Base-by-base conservation (phyloP, 2,329 filamentous ascomycete genomes). In the Aaosphaeria arxii region DNA sequence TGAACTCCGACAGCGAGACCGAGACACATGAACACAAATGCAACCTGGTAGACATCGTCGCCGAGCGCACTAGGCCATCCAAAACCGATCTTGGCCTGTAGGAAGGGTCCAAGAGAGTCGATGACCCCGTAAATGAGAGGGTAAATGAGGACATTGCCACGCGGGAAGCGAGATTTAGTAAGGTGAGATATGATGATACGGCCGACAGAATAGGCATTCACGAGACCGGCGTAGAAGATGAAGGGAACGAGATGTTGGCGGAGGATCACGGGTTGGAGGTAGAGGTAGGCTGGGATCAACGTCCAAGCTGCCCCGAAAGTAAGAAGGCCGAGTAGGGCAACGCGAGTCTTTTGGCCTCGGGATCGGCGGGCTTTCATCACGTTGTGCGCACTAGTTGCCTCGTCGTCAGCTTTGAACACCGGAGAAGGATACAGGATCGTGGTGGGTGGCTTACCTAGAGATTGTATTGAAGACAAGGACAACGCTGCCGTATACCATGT, bases 111-210 rank as follows among this genome's bases (percentile, higher is more conserved):
- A 1, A 90, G 65, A 13, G 87, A 88, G 71, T 99, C 94, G 51
- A 89, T 63, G 13, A 96, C 87, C 48, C 86, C 92, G 57, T 84
- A 85, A 30, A 83, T 80, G 24, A 99, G 78, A 0, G 92, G 92
- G 24, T 91, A 70, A 39, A 86, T 80, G 42, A 97, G 78, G 13
- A 96, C 83, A 71, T 97, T 97, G 71, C 85, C 85, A 77, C 92
- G 95, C 5, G 94, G 94, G 75, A 96, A 99, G 9, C 81, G 80
- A 39, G 89, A 82, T 72, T 92, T 88, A 51, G 92, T 90, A 17
- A 99, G 79, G 71, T 99, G 94, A 0, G 91, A 91, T 40, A 89
- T 90, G 72, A 97, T 97, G 77, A 97, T 96, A 69, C 91, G 88
- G 5, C 92, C 92, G 48, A 97, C 92, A 44, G 88, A 89, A 76